A percentile compares a stretch with the other conserved stretches of the same genome.
phyloP scores from a whole-genome alignment of 140 eudicot genomes.

The Ambrosia hybrid region DNA sequence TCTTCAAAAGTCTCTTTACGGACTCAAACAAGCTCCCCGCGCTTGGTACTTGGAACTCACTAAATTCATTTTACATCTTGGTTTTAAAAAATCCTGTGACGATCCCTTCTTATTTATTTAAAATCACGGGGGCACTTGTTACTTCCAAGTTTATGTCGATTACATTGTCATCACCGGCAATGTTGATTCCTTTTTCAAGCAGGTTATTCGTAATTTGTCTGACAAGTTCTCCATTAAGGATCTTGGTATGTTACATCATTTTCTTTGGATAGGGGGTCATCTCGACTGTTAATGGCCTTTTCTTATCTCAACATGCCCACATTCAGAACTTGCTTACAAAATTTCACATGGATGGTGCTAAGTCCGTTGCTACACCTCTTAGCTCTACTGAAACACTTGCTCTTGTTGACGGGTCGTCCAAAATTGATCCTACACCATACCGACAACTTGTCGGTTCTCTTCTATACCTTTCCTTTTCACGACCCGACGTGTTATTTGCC shows the following conservation, averaged over 20 bases:
- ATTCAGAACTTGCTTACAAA: not conserved
- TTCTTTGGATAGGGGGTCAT: not conserved
- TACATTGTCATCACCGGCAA: not conserved
- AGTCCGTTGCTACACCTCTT: too few relatives aligned
- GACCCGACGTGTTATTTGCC: too few relatives aligned
- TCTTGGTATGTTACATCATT: not conserved
- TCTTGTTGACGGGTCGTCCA: not conserved
- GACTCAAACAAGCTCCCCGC: not conserved
- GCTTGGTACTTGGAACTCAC: not conserved
- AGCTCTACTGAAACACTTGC: not conserved
- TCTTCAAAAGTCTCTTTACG: not conserved
- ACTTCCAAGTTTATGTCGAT: not conserved
- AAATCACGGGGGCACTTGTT: not conserved
- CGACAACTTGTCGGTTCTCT: too few relatives aligned
- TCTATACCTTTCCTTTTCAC: too few relatives aligned
- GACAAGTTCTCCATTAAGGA: not conserved
- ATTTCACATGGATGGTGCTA: not conserved
- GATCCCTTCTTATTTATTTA: not conserved
- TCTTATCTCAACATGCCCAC: too few relatives aligned
- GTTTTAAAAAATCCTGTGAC: not conserved
- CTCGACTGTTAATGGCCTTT: not conserved
- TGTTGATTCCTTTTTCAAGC: not conserved
- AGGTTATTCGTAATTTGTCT: not conserved
- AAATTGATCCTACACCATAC: too few relatives aligned
- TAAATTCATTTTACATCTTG: not conserved